Conservation (phyloP, 2,329 filamentous ascomycete species). For the Monilinia polystroma region DNA sequence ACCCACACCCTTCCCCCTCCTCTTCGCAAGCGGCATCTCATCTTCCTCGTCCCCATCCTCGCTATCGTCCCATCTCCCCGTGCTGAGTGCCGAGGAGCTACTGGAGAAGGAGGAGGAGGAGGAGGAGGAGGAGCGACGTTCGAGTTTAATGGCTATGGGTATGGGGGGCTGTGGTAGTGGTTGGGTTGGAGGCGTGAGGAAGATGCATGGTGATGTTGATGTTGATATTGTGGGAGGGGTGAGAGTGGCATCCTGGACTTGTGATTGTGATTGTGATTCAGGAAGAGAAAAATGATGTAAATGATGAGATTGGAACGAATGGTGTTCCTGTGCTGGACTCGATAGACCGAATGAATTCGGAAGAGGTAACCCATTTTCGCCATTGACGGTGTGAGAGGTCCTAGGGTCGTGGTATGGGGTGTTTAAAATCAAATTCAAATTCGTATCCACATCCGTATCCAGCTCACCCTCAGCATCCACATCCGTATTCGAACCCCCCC, state of each 20-base stretch:
- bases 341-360: background rate
- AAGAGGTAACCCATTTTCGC: background rate
- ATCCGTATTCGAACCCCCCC: background rate
- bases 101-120: background rate
- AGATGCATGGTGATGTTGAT: too few species aligned
- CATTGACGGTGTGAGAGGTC: background rate
- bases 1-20: conserved; percentile 9
- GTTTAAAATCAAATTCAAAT: too few species aligned
- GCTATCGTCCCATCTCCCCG: background rate
- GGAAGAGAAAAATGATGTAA: too few species aligned
- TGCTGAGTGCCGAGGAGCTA: background rate
- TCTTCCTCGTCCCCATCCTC: conserved; percentile 27
- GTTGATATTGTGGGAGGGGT: too few species aligned
- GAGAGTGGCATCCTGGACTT: too few species aligned
- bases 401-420: background rate
- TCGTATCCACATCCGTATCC: background rate
- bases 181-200: too few species aligned
- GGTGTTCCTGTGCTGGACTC: background rate
- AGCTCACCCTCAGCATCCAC: conserved; percentile 9
- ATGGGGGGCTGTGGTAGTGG: too few species aligned
- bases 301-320: background rate
- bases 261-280: background rate
- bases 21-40: conserved; percentile 34
- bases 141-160: background rate
- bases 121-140: background rate